A percentile compares a stretch with the other conserved stretches of the same genome.
These are phyloP conservation scores for Seiridium cupressi DNA, from an alignment of 2,329 filamentous ascomycete genomes.

Conservation along the genomic window DNA sequence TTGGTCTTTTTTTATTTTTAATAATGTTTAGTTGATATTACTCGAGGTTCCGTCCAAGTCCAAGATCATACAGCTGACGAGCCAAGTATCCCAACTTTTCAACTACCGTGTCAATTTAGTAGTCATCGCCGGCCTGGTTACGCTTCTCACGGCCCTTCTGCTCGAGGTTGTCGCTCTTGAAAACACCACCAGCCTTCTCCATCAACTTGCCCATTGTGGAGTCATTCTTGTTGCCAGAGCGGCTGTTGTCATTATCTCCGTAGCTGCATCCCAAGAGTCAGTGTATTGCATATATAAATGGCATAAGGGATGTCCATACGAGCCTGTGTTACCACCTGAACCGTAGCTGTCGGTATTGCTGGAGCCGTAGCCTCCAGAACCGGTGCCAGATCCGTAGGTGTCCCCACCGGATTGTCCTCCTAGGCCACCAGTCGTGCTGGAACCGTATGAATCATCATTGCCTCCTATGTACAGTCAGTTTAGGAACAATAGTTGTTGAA, in stretches of 20 bases:
- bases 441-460: slow-evolving; percentile 20
- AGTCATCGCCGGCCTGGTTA: slow-evolving; percentile 29
- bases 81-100: too few relatives aligned
- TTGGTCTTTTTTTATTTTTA: too few relatives aligned
- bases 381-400: slow-evolving; percentile 12
- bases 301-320: neutral
- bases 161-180: slow-evolving; percentile 45
- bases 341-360: slow-evolving; percentile 24
- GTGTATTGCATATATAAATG: slow-evolving; percentile 3
- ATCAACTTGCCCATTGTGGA: slow-evolving; percentile 52
- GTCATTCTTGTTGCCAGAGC: slow-evolving; percentile 14
- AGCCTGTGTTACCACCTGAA: slow-evolving; percentile 8
- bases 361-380: slow-evolving; percentile 17
- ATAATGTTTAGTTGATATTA: too few relatives aligned
- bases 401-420: neutral
- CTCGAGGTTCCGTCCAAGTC: too few relatives aligned
- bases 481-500: neutral
- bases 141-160: slow-evolving; percentile 51
- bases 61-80: too few relatives aligned
- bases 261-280: neutral
- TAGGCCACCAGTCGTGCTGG: slow-evolving; percentile 10
- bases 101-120: neutral
- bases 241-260: slow-evolving; percentile 15
- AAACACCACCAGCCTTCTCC: slow-evolving; percentile 53
- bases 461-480: slow-evolving; percentile 18